Base-by-base conservation (phyloP, 2,329 filamentous ascomycete species). In the Fusarium liriodendri region DNA sequence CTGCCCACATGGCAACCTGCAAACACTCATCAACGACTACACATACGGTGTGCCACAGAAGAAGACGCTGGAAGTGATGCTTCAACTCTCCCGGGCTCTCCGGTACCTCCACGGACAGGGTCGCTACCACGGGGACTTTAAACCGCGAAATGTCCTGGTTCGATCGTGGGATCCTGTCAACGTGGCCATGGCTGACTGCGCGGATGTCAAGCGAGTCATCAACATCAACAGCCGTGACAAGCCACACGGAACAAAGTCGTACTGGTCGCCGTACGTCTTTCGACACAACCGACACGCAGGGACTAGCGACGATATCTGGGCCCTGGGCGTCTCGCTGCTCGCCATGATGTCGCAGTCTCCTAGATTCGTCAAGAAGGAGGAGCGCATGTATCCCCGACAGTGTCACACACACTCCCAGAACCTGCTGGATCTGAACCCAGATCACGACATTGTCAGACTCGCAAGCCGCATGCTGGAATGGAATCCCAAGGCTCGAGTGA, bases 221-320 rank as follows among this genome's bases (percentile, higher is more conserved):
- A 66, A 70, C 9, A 65, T 69, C 22, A 64, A 58, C 13, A 55
- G 27, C 9, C 57, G 33, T 3, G 70, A 69, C 20, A 70, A 61
- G 13, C 71, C 74, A 0, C 67, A 70, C 4, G 80, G 80, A n/a
- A 82, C 80, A 4, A 62, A 63, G 29, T 47, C 71, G 1, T 82
- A 76, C 68, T 79, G 77, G 71, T 82, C 81, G 8, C 81, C 81
- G 1, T 70, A 81, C 52, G 76, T 81, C n/a, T 69, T 70, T 29
- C 66, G 62, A 20, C 18, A 63, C 11, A 45, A 64, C 7, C 55
- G 64, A 18, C 75, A 80, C 42, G 42, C 35, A 6, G 80, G 80
- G 1, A 68, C 70, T 14, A 73, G 71, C 8, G 81, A 82, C 40
- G 81, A 83, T n/a, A 74, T 82, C 6, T 82, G 81, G 81, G 81